Base-by-base conservation (phyloP, 257 asterid species). In the Forsythia suspensa region DNA sequence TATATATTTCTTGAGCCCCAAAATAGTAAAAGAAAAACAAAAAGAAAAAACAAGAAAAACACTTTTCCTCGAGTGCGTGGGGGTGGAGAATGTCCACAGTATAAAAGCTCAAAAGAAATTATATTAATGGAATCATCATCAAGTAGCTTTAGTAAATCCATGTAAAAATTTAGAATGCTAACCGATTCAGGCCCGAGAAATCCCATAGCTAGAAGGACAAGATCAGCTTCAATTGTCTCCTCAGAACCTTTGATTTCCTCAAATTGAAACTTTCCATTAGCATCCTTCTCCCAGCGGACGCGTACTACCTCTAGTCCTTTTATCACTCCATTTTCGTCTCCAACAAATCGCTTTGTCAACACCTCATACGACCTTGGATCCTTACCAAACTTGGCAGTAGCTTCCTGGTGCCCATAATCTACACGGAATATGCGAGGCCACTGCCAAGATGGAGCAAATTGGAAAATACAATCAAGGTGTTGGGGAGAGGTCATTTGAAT, bases 121-220 rank as follows among this genome's bases (percentile, higher is more conserved):
- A 29, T 29, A 29, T 29, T 29, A 68, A 37, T 13, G 52, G 81
- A 85, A 67, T 3, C 5, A 12, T n/a, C 15, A 71, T 52, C 24
- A 65, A 52, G 15, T 42, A 39, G 71, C 37, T 39, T 40, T 24
- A 51, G 24, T 4, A 79, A 37, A 55, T 18, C 15, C 51, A 76
- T 12, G 89, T 89, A 73, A 15, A 13, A 48, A n/a, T 24, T 66
- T 12, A 29, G 61, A 75, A 42, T 55, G 86, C 93, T 87, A 79
- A 96, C 99, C 91, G 94, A 85, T 82, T 96, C 98, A 36, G 99
- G 99, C 39, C 99, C 98, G 77, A 96, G 97, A 91, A 96, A 96
- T 3, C 99, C 99, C 99, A 96, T 94, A 39, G 99, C 99, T 44
- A 96, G 90, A 61, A 96, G 75, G 76, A 92, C 98, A 43, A 96